phyloP scores from a whole-genome alignment of 2,329 filamentous ascomycete species.

The Apiospora malaysiana region DNA sequence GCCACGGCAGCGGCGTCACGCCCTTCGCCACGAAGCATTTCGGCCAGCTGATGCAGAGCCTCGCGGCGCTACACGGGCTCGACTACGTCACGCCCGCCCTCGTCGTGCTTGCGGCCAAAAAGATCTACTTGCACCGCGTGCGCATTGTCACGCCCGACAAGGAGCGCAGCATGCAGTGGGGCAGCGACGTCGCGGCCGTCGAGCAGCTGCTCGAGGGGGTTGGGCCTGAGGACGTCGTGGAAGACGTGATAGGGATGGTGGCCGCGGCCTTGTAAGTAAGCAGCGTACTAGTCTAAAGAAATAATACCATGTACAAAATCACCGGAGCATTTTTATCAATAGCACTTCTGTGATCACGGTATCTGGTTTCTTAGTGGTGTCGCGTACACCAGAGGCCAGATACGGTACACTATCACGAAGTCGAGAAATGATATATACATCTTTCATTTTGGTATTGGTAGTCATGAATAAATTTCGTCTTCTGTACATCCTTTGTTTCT shows the following conservation, averaged over 20 bases:
- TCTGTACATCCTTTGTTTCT: conserved; percentile 4
- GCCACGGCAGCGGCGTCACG: conserved; percentile 67
- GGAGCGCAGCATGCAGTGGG: conserved; percentile 93
- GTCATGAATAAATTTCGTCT: conserved; percentile 8
- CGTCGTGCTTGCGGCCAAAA: conserved; percentile 80
- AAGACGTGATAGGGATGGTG: conserved; percentile 66
- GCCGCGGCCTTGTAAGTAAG: conserved; percentile 54
- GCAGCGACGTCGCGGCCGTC: conserved; percentile 77
- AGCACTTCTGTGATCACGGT: background rate
- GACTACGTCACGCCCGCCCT: conserved; percentile 85
- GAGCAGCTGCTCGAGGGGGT: conserved; percentile 67
- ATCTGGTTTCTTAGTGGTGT: background rate
- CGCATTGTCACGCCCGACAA: conserved; percentile 69
- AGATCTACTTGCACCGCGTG: conserved; percentile 88
- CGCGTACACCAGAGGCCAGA: background rate
- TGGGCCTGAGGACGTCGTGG: conserved; percentile 66
- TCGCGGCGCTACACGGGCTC: conserved; percentile 82
- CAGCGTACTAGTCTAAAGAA: background rate
- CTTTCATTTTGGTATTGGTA: background rate
- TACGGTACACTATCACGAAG: background rate
- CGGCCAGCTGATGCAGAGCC: conserved; percentile 68
- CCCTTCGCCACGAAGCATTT: conserved; percentile 82
- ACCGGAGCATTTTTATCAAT: background rate
- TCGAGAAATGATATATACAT: background rate
- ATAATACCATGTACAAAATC: conserved; percentile 1